Percentiles rank a stretch among this genome's conserved stretches.
phyloP scores from a whole-genome alignment of 768 basidiomycete species.

The Lanmaoa rubissima region DNA sequence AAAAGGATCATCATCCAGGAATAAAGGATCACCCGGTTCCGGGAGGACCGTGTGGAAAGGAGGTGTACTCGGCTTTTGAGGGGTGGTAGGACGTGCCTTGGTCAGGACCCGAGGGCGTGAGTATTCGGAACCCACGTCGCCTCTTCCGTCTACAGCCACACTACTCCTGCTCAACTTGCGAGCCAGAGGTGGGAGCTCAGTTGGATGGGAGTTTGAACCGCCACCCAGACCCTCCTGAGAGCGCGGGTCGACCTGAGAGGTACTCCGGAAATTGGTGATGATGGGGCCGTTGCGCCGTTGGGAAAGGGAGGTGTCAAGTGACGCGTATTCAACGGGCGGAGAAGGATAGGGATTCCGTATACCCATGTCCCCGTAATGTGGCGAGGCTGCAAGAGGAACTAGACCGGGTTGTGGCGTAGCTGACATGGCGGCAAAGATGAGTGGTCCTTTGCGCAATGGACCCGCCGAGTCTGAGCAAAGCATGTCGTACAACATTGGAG shows the following conservation, averaged over 20 bases:
- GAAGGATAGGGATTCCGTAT: constrained; percentile 25
- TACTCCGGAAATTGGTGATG: neutral
- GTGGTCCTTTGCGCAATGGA: constrained; percentile 46
- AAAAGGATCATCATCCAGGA: constrained; percentile 44
- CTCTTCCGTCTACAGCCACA: constrained; percentile 9
- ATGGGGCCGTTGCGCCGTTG: constrained; percentile 1
- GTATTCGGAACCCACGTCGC: constrained; percentile 13
- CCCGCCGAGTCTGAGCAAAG: constrained; percentile 19
- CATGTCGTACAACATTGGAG: constrained; percentile 22
- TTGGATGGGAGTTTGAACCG: constrained; percentile 1
- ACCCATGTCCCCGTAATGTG: constrained; percentile 6
- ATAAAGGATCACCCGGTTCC: constrained; percentile 19
- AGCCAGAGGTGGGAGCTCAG: constrained; percentile 14
- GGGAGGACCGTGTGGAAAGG: constrained; percentile 9
- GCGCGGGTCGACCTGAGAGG: neutral
- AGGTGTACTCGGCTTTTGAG: constrained; percentile 22
- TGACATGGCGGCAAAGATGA: constrained; percentile 63
- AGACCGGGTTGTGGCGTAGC: constrained; percentile 19
- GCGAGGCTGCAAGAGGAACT: constrained; percentile 3
- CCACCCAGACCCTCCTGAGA: neutral
- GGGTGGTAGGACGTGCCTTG: constrained; percentile 36
- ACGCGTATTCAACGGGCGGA: constrained; percentile 25
- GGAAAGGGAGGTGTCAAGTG: constrained; percentile 5
- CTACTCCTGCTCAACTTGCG: constrained; percentile 20
- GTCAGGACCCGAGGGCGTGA: constrained; percentile 25